Evolutionary conservation across 192 early-diverging fungal species (phyloP), one percentile per base, ranked within the genome.

Genomic region (Gonapodya sp.): DNA sequence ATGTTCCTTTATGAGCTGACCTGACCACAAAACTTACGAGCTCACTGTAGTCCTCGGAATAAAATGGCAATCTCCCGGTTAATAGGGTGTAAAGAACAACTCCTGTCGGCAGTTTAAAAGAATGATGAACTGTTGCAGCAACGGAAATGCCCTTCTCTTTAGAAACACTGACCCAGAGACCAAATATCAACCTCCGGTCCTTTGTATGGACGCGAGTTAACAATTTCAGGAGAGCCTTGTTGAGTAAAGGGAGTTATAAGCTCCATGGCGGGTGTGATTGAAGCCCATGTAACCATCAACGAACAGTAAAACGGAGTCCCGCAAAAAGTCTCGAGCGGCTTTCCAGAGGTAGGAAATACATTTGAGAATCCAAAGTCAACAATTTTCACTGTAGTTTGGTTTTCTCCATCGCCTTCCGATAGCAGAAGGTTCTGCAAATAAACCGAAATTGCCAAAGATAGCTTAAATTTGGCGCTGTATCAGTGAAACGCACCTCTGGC

Each of bases 311-410:
- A 64, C 46, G 46, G 46, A 64, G 8, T 64, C 46, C 46, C 46
- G 46, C 46, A 64, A 24, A 64, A 64, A 8, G 46, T 64, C 24
- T 64, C 46, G 8, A 64, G 46, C 8, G 8, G 46, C 24, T 64
- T 64, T 16, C 46, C 46, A 24, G 46, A 8, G 24, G 46, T 16
- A 64, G 8, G 46, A 24, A 16, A 64, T 16, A 64, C 24, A 64
- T 24, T 91, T 8, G 88, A 87, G 72, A 91, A 91, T 34, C 90
- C 90, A 86, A 91, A 91, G 82, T 91, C 90, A 36, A 89, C 89
- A 82, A 91, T 89, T 82, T 91, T 91, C 79, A 91, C 86, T 80
- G 88, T 91, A 89, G 90, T 88, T 79, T 87, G 46, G 46, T 64
- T 64, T 64, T 8, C 8, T 8, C 46, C 46, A 24, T 64, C 46